Conservation (phyloP, 1,284 basidiomycete genomes). For the Moesziomyces sp. region DNA sequence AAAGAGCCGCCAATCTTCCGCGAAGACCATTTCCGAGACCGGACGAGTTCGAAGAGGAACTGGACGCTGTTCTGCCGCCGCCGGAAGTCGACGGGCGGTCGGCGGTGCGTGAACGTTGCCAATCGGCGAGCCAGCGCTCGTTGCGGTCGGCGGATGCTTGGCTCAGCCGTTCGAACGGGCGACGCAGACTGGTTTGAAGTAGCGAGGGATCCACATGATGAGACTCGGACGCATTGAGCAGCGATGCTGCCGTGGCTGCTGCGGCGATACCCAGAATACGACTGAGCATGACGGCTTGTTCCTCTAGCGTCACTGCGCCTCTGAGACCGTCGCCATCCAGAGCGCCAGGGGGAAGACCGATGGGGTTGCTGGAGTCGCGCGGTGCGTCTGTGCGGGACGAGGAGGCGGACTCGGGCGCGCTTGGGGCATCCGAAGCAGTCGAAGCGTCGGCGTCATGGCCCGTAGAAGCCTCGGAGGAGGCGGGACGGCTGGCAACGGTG, state of each 20-base stretch:
- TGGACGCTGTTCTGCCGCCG: conserved; percentile 1
- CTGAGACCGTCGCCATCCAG: conserved; percentile 36
- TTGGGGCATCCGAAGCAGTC: not conserved
- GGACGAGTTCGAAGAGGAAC: not conserved
- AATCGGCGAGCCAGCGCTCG: conserved; percentile 31
- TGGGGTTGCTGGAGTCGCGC: not conserved
- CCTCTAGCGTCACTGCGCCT: conserved; percentile 59
- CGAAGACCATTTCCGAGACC: conserved; percentile 38
- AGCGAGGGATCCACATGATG: conserved; percentile 45
- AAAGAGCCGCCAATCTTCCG: conserved; percentile 29
- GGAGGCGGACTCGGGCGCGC: not conserved
- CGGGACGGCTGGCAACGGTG: conserved; percentile 26
- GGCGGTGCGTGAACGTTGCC: conserved; percentile 16
- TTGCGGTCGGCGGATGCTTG: conserved; percentile 19
- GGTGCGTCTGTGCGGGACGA: not conserved
- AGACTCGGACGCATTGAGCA: conserved; percentile 48
- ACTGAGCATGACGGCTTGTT: conserved; percentile 65
- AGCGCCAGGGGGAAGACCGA: conserved; percentile 1
- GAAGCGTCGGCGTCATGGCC: not conserved
- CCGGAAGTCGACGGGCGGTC: not conserved
- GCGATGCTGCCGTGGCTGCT: conserved; percentile 63
- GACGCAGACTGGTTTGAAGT: conserved; percentile 45
- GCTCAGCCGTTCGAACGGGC: conserved; percentile 35
- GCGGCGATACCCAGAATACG: conserved; percentile 62
- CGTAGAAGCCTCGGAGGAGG: conserved; percentile 1